phyloP scores from a whole-genome alignment of 2,329 filamentous ascomycete species.

The Allantophomopsis cytisporea region DNA sequence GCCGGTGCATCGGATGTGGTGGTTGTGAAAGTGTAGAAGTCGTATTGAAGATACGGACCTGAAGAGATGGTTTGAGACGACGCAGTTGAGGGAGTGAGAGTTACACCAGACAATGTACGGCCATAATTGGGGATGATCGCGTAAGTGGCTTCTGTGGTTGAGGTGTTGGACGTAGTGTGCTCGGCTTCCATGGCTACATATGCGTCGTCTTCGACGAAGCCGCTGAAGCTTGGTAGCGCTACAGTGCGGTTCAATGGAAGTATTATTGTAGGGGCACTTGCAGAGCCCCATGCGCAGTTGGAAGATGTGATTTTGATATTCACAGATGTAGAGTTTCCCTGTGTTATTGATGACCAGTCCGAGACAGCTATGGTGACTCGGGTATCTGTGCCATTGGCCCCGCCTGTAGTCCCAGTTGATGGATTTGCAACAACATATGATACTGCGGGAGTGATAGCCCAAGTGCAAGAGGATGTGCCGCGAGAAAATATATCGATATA shows the following conservation, averaged over 20 bases:
- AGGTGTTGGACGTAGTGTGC: conserved; percentile 30
- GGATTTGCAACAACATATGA: conserved; percentile 38
- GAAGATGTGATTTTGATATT: conserved; percentile 35
- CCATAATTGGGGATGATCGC: conserved; percentile 38
- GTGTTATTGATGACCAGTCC: conserved; percentile 26
- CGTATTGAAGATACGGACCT: conserved; percentile 44
- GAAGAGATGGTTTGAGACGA: conserved; percentile 32
- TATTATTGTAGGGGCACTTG: conserved; percentile 22
- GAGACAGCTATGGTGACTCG: conserved; percentile 39
- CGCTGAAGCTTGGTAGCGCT: conserved; percentile 36
- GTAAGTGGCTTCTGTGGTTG: conserved; percentile 24
- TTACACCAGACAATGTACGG: conserved; percentile 42
- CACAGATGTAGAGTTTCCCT: conserved; percentile 27
- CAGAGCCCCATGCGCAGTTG: conserved; percentile 26
- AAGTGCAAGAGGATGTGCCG: conserved; percentile 35
- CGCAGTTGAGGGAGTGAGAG: conserved; percentile 36
- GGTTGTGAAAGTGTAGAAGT: conserved; percentile 45
- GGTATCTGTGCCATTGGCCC: conserved; percentile 30
- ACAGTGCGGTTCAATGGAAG: conserved; percentile 38
- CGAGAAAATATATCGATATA: conserved; percentile 53
- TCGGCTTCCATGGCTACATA: conserved; percentile 39
- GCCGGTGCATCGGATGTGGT: conserved; percentile 20
- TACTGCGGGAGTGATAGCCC: conserved; percentile 31
- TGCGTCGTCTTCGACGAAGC: conserved; percentile 50
- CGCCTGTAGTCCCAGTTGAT: conserved; percentile 32